Percentiles rank a stretch among this genome's conserved stretches.
Evolutionary conservation across 2,329 filamentous ascomycete genomes (phyloP).

Genomic region (Arthrobotrys entomopaga): DNA sequence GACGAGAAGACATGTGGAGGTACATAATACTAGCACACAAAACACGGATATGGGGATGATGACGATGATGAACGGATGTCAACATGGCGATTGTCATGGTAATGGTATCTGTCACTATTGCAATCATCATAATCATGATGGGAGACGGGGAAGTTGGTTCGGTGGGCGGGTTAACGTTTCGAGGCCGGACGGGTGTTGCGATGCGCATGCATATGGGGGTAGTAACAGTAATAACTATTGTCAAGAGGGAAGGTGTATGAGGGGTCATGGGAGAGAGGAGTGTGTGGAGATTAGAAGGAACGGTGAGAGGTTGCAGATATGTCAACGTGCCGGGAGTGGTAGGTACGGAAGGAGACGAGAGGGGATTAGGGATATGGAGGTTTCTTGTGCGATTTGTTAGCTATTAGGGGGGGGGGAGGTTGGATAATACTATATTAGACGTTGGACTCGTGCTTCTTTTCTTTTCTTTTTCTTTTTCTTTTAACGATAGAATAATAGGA

Average conservation of each 20-base stretch:
- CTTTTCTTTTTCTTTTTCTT: background rate
- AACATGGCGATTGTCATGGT: background rate
- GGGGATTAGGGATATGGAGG: conserved; percentile 25
- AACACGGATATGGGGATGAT: conserved; percentile 9
- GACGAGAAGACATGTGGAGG: conserved; percentile 26
- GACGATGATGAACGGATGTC: conserved; percentile 6
- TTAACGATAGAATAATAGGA: background rate
- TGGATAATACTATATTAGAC: background rate
- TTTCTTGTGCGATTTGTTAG: conserved; percentile 50
- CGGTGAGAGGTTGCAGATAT: conserved; percentile 47
- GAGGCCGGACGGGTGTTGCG: background rate
- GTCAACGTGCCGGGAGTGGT: conserved; percentile 24
- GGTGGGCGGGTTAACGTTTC: background rate
- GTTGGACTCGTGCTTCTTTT: too few species aligned
- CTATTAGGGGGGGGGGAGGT: background rate
- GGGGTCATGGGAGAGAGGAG: conserved; percentile 23
- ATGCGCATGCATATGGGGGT: background rate
- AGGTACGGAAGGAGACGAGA: conserved; percentile 29
- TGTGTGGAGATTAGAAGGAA: conserved; percentile 50
- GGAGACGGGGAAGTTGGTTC: conserved; percentile 17
- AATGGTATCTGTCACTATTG: conserved; percentile 8
- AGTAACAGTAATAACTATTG: background rate
- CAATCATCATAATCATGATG: conserved; percentile 1
- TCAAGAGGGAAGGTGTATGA: conserved; percentile 5
- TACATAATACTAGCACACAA: conserved; percentile 30